These are phyloP conservation scores for Phytophthora brassicae DNA, from an alignment of 352 stramenopile species.

Conservation along the genomic window DNA sequence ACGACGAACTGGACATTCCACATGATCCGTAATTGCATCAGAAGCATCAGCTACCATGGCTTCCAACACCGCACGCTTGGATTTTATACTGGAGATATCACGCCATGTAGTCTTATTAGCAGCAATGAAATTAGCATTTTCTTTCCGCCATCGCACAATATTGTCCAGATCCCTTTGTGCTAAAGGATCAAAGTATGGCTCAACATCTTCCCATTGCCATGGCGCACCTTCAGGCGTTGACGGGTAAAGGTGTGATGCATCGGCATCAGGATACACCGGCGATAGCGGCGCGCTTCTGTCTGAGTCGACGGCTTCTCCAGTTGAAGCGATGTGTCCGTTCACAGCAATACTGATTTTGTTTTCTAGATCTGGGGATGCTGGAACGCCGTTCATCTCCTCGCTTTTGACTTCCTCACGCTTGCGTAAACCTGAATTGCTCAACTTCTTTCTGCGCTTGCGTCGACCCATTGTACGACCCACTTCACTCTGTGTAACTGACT, in stretches of 20 bases:
- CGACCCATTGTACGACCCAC: conserved; percentile 15
- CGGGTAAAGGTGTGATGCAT: conserved; percentile 46
- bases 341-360: conserved; percentile 29
- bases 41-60: conserved; percentile 49
- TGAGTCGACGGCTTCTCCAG: conserved; percentile 1
- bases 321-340: conserved; percentile 15
- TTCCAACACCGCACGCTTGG: conserved; percentile 43
- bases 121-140: conserved; percentile 55
- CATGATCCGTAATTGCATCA: conserved; percentile 20
- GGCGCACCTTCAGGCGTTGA: conserved; percentile 33
- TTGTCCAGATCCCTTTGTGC: conserved; percentile 57
- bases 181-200: conserved; percentile 59
- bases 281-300: conserved; percentile 30
- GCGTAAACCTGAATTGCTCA: conserved; percentile 32
- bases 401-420: conserved; percentile 19
- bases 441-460: conserved; percentile 51
- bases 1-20: conserved; percentile 41
- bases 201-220: conserved; percentile 69
- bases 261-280: conserved; percentile 41
- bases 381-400: conserved; percentile 21
- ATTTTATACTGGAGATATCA: conserved; percentile 12
- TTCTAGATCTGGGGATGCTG: conserved; percentile 19
- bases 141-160: conserved; percentile 47
- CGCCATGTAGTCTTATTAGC: conserved; percentile 38
- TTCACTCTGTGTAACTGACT: background rate